phyloP scores from a whole-genome alignment of 2,329 filamentous ascomycete species.

The Huntiella omanensis region DNA sequence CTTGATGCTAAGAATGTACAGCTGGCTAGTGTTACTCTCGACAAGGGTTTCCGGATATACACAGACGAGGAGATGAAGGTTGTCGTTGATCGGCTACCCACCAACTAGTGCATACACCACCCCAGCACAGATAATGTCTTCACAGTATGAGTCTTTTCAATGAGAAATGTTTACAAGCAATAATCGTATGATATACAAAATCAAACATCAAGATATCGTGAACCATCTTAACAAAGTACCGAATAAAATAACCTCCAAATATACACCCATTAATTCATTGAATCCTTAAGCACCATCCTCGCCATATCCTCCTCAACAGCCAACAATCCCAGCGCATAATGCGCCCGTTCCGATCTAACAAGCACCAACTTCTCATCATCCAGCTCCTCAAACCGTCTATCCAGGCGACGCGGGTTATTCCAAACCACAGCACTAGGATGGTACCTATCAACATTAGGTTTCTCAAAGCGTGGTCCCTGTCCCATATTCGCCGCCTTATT shows the following conservation, averaged over 20 bases:
- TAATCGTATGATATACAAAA: slow-evolving; percentile 8
- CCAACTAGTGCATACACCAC: slow-evolving; percentile 28
- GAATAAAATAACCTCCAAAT: too few relatives aligned
- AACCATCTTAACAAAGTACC: not conserved
- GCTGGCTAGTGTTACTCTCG: slow-evolving; percentile 90
- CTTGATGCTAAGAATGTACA: slow-evolving; percentile 97
- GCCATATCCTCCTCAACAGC: slow-evolving; percentile 61
- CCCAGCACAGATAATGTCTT: not conserved
- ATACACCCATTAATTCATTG: slow-evolving; percentile 7
- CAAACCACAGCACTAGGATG: slow-evolving; percentile 19
- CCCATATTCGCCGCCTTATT: slow-evolving; percentile 52
- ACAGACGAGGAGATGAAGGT: slow-evolving; percentile 90
- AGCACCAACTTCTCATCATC: slow-evolving; percentile 32
- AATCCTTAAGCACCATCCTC: slow-evolving; percentile 35
- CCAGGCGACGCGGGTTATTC: slow-evolving; percentile 31
- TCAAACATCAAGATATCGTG: not conserved
- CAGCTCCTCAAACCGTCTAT: slow-evolving; percentile 30
- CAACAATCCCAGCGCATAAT: slow-evolving; percentile 63
- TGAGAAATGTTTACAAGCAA: not conserved
- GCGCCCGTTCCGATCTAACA: slow-evolving; percentile 42
- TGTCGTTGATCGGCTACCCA: slow-evolving; percentile 67
- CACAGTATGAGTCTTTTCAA: not conserved
- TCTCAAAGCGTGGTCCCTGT: slow-evolving; percentile 52
- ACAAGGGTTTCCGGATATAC: slow-evolving; percentile 97
- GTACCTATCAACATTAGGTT: slow-evolving; percentile 19